Conservation (phyloP, 306 rosid species). For the Cyamopsis tetragonoloba region DNA sequence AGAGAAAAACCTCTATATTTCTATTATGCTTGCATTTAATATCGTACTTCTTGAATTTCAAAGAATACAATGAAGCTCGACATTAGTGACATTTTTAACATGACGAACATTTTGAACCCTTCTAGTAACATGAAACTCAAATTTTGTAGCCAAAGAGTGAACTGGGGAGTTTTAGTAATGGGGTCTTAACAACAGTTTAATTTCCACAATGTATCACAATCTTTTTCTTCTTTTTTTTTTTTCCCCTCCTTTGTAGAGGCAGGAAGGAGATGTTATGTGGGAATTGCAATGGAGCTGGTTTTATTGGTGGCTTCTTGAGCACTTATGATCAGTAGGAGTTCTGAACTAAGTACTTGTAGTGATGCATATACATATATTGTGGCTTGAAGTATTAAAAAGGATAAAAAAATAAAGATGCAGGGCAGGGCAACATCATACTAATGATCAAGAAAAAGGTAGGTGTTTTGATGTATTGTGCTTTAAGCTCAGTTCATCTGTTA, state of each 20-base stretch:
- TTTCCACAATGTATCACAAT: neutral
- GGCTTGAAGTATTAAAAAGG: neutral
- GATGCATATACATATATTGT: neutral
- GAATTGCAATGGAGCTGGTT: slow-evolving; percentile 60
- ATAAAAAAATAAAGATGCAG: neutral
- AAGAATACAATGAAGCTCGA: too few relatives aligned
- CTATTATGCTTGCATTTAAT: neutral
- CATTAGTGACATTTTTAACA: too few relatives aligned
- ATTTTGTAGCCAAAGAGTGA: neutral
- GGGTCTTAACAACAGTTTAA: neutral
- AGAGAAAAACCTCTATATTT: neutral
- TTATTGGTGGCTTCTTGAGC: slow-evolving; percentile 54
- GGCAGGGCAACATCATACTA: neutral
- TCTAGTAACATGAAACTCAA: too few relatives aligned
- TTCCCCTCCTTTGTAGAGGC: slow-evolving; percentile 25
- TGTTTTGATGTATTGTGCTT: neutral
- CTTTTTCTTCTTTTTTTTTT: neutral
- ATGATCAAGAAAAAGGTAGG: neutral
- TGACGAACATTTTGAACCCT: too few relatives aligned
- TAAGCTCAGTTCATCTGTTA: neutral
- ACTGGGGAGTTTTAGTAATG: neutral
- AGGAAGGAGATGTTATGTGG: slow-evolving; percentile 51
- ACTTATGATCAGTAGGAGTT: slow-evolving; percentile 48
- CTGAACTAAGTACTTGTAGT: neutral
- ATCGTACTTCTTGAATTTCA: neutral